Evolutionary conservation across 805 yeast genomes (phyloP), one percentile per base, ranked within the genome.

Genomic region (Hanseniaspora thailandica): DNA sequence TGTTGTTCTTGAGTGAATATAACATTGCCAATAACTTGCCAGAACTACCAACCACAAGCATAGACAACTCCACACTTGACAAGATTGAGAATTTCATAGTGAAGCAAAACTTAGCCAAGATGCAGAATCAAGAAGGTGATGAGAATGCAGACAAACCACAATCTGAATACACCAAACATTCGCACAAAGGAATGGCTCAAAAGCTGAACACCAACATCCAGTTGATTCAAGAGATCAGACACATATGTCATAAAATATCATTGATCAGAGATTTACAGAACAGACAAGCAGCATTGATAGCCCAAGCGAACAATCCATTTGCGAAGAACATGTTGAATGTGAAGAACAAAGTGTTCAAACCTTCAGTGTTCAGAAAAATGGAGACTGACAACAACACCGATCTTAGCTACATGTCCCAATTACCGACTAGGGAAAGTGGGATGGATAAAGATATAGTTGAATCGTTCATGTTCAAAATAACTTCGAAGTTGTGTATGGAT

Each of bases 251-350:
- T 69, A 89, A 89, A 65, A 86, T 93, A 20, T 81, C 90, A 4
- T 70, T 88, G 47, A 86, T 93, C 55, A 74, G 96, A 58, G 89
- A 89, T 62, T 83, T 93, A 83, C 97, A 93, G 67, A 84, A 84
- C 19, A 54, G 56, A 44, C 56, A 54, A 12, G 49, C 49, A 31
- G 47, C 45, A 1, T 17, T 53, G 34, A 43, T 53, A 12, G 52
- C 55, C 1, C 45, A 50, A 8, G 51, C 47, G 9, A 53, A 53
- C 34, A 53, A 54, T 26, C 53, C 56, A 15, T 34, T 43, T 22
- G 43, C 56, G 17, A 41, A 39, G 31, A 54, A 48, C 23, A 22
- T 47, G 17, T 22, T 47, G 13, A 45, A 41, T 20, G 31, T 44
- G 3, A 45, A 45, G 38, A 36, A 45, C 33, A 51, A 51, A 25